Percentiles rank a stretch among this genome's conserved stretches.
These are phyloP conservation scores for Chaetomium sp. DNA, from an alignment of 2,329 filamentous ascomycete species.

Conservation along the genomic window DNA sequence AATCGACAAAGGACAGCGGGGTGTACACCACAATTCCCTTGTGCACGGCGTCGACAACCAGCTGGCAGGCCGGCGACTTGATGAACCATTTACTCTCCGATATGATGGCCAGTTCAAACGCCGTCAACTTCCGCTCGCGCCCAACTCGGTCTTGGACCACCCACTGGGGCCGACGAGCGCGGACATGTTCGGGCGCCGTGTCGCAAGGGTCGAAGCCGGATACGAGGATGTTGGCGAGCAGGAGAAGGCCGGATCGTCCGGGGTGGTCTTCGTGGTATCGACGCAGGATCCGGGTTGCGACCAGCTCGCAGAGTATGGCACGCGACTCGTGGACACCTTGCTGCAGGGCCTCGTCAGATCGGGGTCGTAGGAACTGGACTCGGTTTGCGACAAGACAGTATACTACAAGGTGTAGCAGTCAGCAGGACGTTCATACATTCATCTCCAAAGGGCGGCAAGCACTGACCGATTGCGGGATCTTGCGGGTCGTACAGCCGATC, in stretches of 20 bases:
- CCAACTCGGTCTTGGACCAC: constrained; percentile 34
- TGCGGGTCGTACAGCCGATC: constrained; percentile 59
- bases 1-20: constrained; percentile 63
- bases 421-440: not conserved
- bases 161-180: constrained; percentile 37
- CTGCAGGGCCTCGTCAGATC: constrained; percentile 53
- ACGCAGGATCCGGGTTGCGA: constrained; percentile 60
- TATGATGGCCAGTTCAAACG: constrained; percentile 65
- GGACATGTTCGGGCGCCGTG: constrained; percentile 55
- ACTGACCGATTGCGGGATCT: constrained; percentile 55
- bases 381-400: constrained; percentile 68
- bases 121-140: constrained; percentile 53
- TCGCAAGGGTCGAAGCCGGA: constrained; percentile 68
- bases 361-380: constrained; percentile 62
- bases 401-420: constrained; percentile 35
- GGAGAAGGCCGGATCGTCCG: constrained; percentile 55
- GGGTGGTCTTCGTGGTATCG: constrained; percentile 62
- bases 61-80: constrained; percentile 59
- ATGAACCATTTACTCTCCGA: constrained; percentile 65
- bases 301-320: constrained; percentile 61
- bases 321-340: constrained; percentile 64
- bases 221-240: constrained; percentile 62
- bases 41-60: constrained; percentile 65
- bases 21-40: constrained; percentile 64
- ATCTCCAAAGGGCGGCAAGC: not conserved